Evolutionary conservation across 2,329 filamentous ascomycete genomes (phyloP).

Genomic region (Emydomyces testavorans): DNA sequence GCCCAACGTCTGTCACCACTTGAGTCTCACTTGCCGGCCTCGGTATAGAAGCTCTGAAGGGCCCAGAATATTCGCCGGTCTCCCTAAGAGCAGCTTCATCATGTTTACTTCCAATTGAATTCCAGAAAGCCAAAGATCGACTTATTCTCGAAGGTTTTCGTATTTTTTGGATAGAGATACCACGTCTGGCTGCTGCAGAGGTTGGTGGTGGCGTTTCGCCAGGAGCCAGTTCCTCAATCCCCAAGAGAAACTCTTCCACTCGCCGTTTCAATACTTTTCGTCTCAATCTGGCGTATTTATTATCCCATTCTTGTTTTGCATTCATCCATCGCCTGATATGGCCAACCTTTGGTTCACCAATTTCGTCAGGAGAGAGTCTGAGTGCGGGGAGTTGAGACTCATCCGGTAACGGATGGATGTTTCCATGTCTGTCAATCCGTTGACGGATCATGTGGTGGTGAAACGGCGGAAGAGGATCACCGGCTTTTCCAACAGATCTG

Average conservation of each 20-base stretch:
- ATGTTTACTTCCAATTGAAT: conserved; percentile 76
- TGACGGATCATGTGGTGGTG: conserved; percentile 85
- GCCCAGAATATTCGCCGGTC: conserved; percentile 6
- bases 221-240: conserved; percentile 57
- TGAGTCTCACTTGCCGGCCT: conserved; percentile 10
- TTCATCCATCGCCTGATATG: conserved; percentile 76
- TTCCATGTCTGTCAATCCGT: conserved; percentile 65
- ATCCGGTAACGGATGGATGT: conserved; percentile 55
- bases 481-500: conserved; percentile 63
- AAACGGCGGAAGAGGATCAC: conserved; percentile 71
- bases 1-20: conserved; percentile 20
- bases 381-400: conserved; percentile 55
- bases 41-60: conserved; percentile 1
- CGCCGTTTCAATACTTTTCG: conserved; percentile 61
- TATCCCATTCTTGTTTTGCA: conserved; percentile 62
- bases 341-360: conserved; percentile 69
- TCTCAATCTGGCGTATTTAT: conserved; percentile 57
- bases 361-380: conserved; percentile 49
- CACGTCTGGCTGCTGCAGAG: conserved; percentile 55
- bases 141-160: conserved; percentile 52
- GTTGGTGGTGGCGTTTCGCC: conserved; percentile 74
- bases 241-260: conserved; percentile 58
- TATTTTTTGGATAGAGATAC: conserved; percentile 33
- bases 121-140: conserved; percentile 72
- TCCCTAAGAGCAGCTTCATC: conserved; percentile 57